Conservation (phyloP, 352 stramenopile species). For the Phytophthora podocarpi region DNA sequence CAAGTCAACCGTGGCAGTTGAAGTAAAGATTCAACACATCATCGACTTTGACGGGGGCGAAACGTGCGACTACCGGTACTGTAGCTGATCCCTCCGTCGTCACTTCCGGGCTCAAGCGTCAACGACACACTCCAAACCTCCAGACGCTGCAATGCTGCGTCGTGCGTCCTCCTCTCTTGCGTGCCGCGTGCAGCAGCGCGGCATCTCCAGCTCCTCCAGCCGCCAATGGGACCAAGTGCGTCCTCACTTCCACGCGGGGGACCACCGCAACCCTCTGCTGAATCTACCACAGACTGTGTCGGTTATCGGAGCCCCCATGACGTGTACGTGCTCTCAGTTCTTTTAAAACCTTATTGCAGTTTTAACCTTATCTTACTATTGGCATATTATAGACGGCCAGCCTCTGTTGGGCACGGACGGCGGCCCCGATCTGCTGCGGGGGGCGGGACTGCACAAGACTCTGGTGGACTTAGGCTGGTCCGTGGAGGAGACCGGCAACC, state of each 20-base stretch:
- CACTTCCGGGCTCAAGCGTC: constrained; percentile 17
- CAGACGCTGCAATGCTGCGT: constrained; percentile 26
- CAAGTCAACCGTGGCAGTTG: too few relatives aligned
- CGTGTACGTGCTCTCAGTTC: constrained; percentile 46
- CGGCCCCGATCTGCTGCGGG: constrained; percentile 74
- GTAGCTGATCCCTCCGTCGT: not conserved
- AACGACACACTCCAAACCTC: too few relatives aligned
- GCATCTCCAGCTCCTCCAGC: constrained; percentile 55
- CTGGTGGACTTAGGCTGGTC: constrained; percentile 85
- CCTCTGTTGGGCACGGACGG: constrained; percentile 80
- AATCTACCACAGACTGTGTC: constrained; percentile 69
- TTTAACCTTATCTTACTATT: constrained; percentile 3
- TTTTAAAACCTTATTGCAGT: not conserved
- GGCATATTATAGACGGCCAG: constrained; percentile 61
- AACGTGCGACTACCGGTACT: constrained; percentile 16
- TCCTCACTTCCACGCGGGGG: constrained; percentile 60
- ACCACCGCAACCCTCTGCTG: constrained; percentile 60
- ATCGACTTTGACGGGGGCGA: too few relatives aligned
- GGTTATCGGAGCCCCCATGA: constrained; percentile 89
- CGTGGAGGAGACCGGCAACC: constrained; percentile 86
- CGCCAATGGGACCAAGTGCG: constrained; percentile 69
- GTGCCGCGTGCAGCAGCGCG: constrained; percentile 33
- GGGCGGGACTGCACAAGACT: constrained; percentile 79
- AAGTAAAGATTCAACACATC: too few relatives aligned
- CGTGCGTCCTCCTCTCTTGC: constrained; percentile 16